Evolutionary conservation across 805 yeast species (phyloP).

Genomic region (Candida palmyrensis): DNA sequence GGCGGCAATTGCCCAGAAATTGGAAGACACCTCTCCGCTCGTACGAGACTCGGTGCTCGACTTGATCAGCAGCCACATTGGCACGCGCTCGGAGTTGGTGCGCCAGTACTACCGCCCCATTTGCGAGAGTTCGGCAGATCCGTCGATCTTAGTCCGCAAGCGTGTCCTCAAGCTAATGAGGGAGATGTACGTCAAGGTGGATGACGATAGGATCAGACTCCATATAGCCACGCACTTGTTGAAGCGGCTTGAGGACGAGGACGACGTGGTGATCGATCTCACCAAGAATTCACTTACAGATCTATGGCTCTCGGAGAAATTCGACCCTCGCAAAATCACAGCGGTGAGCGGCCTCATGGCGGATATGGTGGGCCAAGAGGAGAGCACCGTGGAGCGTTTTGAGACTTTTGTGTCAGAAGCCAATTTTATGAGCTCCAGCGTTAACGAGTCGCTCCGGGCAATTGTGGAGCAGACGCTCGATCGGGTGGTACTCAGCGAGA

Average conservation of each 20-base stretch:
- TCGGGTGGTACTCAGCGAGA: constrained; percentile 21
- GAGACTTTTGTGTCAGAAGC: constrained; percentile 42
- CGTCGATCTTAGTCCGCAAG: constrained; percentile 60
- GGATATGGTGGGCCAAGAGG: constrained; percentile 38
- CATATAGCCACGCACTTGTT: constrained; percentile 48
- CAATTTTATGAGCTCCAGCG: constrained; percentile 19
- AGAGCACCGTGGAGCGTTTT: constrained; percentile 38
- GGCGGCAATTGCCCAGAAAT: constrained; percentile 43
- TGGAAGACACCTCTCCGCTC: constrained; percentile 60
- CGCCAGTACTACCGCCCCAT: constrained; percentile 47
- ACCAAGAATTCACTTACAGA: constrained; percentile 15
- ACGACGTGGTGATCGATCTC: constrained; percentile 16
- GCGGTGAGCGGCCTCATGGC: too few species aligned
- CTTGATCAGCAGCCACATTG: constrained; percentile 47
- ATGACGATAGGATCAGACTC: background rate
- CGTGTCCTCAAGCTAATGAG: constrained; percentile 51
- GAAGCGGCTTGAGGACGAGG: constrained; percentile 64
- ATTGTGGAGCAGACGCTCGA: constrained; percentile 35
- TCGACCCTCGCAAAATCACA: too few species aligned
- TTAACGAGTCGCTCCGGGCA: constrained; percentile 14
- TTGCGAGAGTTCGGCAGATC: constrained; percentile 48
- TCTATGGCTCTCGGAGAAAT: constrained; percentile 19
- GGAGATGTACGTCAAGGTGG: constrained; percentile 37
- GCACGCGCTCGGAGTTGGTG: constrained; percentile 38
- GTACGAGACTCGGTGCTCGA: constrained; percentile 77